A percentile compares a stretch with the other conserved stretches of the same genome.
These are phyloP conservation scores for Coniella vitis DNA, from an alignment of 2,329 filamentous ascomycete genomes.

Conservation along the genomic window DNA sequence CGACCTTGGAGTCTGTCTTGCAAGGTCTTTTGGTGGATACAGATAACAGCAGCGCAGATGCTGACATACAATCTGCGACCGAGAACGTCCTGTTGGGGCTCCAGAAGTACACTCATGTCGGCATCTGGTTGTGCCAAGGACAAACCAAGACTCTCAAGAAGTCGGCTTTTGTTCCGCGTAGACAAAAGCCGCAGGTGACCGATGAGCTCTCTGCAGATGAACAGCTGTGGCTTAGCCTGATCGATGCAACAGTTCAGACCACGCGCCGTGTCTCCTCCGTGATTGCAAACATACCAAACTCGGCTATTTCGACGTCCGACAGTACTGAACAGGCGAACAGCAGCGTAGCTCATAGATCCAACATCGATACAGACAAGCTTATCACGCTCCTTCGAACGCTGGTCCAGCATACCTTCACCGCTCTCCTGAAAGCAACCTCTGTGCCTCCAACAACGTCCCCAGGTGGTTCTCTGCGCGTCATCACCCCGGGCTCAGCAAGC, in stretches of 20 bases:
- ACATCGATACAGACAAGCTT: slow-evolving; percentile 53
- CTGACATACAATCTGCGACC: slow-evolving; percentile 54
- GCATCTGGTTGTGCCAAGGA: slow-evolving; percentile 90
- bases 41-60: slow-evolving; percentile 47
- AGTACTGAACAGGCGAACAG: slow-evolving; percentile 19
- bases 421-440: slow-evolving; percentile 72
- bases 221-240: slow-evolving; percentile 52
- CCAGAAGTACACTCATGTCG: slow-evolving; percentile 85
- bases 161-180: slow-evolving; percentile 41
- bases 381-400: slow-evolving; percentile 64
- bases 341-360: slow-evolving; percentile 19
- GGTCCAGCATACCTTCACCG: slow-evolving; percentile 87
- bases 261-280: slow-evolving; percentile 57
- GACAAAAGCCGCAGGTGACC: slow-evolving; percentile 36
- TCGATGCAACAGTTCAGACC: slow-evolving; percentile 54
- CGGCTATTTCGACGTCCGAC: slow-evolving; percentile 17
- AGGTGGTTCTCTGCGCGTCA: slow-evolving; percentile 25
- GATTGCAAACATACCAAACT: slow-evolving; percentile 29
- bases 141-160: slow-evolving; percentile 60
- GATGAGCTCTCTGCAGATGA: slow-evolving; percentile 48
- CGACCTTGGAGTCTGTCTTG: slow-evolving; percentile 71
- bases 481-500: slow-evolving; percentile 23
- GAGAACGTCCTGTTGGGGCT: slow-evolving; percentile 70
- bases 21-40: slow-evolving; percentile 63
- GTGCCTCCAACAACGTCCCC: slow-evolving; percentile 29